Conservation (phyloP, 441 rosid genomes). For the Geranium incanum region DNA sequence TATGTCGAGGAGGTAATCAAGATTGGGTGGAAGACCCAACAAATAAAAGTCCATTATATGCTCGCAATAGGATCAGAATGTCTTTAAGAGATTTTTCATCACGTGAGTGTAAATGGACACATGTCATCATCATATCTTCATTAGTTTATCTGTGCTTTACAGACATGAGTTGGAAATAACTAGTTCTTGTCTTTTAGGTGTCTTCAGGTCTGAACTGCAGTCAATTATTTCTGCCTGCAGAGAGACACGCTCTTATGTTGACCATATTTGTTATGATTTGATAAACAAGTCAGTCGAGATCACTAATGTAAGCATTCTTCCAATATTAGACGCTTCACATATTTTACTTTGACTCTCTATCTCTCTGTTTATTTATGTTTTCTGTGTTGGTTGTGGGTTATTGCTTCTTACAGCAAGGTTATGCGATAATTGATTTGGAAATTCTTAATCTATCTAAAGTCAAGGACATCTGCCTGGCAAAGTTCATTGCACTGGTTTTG, state of each 20-base stretch:
- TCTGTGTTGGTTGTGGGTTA: not conserved
- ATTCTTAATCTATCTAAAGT: slow-evolving; percentile 51
- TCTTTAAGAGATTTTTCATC: slow-evolving; percentile 53
- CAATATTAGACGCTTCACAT: slow-evolving; percentile 9
- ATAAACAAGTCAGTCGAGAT: slow-evolving; percentile 48
- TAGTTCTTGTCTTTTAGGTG: slow-evolving; percentile 35
- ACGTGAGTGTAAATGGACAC: slow-evolving; percentile 36
- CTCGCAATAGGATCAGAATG: slow-evolving; percentile 74
- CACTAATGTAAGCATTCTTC: slow-evolving; percentile 45
- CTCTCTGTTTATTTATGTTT: slow-evolving; percentile 10
- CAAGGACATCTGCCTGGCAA: slow-evolving; percentile 55
- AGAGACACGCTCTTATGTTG: slow-evolving; percentile 57
- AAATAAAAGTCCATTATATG: slow-evolving; percentile 60
- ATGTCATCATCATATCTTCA: not conserved
- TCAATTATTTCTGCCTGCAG: slow-evolving; percentile 63
- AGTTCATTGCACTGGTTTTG: slow-evolving; percentile 51
- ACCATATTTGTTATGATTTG: slow-evolving; percentile 46
- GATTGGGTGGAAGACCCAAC: slow-evolving; percentile 95
- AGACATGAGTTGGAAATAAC: slow-evolving; percentile 19
- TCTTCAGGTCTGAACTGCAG: slow-evolving; percentile 58
- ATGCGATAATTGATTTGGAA: slow-evolving; percentile 62
- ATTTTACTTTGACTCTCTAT: not conserved
- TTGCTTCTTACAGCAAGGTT: slow-evolving; percentile 51
- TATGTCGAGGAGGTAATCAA: slow-evolving; percentile 46
- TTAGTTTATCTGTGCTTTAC: not conserved